A percentile compares a stretch with the other conserved stretches of the same genome.
Conservation (phyloP, 768 basidiomycete species). For the Suillus subalutaceus region DNA sequence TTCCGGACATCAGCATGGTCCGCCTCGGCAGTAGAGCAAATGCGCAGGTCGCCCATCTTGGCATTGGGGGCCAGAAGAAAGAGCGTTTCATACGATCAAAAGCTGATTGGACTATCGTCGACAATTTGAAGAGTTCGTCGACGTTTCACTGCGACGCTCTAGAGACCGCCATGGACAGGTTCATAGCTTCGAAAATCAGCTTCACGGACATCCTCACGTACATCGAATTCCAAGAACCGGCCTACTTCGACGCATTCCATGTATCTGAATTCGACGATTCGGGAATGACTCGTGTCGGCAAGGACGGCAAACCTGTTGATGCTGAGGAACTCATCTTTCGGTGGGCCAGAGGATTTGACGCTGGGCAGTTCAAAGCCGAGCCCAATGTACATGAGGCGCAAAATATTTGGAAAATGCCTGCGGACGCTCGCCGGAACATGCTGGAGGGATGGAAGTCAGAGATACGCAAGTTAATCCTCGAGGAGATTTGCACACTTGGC, state of each 20-base stretch:
- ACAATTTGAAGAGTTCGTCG: constrained; percentile 36
- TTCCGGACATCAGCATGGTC: constrained; percentile 50
- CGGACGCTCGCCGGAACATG: constrained; percentile 27
- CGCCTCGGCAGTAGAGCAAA: constrained; percentile 63
- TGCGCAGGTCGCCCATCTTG: constrained; percentile 45
- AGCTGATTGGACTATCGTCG: constrained; percentile 44
- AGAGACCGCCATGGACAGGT: constrained; percentile 31
- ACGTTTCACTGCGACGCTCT: constrained; percentile 23
- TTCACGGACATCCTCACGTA: constrained; percentile 41
- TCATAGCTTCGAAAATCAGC: constrained; percentile 23
- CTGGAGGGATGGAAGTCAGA: constrained; percentile 37
- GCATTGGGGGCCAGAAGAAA: constrained; percentile 37
- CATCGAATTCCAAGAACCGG: constrained; percentile 54
- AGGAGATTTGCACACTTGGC: constrained; percentile 33
- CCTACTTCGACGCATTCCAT: constrained; percentile 48
- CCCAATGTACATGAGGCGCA: constrained; percentile 25
- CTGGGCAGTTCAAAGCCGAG: constrained; percentile 42
- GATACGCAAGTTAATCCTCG: constrained; percentile 39
- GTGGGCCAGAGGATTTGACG: constrained; percentile 50
- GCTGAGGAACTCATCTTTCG: constrained; percentile 45
- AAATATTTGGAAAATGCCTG: constrained; percentile 42
- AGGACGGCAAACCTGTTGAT: constrained; percentile 37
- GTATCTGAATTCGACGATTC: constrained; percentile 40
- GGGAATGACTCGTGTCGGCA: constrained; percentile 50
- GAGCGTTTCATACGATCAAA: constrained; percentile 26